Conservation (phyloP, 306 rosid species). For the Styphnolobium japonicum region DNA sequence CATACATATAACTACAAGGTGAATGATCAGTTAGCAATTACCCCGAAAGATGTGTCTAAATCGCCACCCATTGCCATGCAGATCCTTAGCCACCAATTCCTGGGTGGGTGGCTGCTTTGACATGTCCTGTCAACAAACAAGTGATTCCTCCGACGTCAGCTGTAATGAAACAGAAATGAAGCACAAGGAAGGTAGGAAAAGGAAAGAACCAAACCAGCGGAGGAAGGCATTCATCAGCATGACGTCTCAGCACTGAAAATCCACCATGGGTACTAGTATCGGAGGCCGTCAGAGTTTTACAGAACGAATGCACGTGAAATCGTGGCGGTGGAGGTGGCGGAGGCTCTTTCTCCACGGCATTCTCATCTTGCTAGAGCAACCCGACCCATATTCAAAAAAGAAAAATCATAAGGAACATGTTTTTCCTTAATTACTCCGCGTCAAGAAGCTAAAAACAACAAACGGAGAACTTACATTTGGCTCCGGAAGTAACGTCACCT, state of each 20-base stretch:
- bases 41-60: constrained; percentile 89
- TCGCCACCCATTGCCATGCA: constrained; percentile 79
- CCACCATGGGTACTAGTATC: constrained; percentile 98
- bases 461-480: constrained; percentile 38
- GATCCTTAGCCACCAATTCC: constrained; percentile 82
- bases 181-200: not conserved
- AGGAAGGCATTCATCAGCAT: constrained; percentile 94
- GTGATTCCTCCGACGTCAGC: not conserved
- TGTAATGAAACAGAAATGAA: not conserved
- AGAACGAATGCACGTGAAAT: constrained; percentile 83
- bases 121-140: constrained; percentile 61
- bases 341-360: constrained; percentile 55
- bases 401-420: not conserved
- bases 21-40: constrained; percentile 13
- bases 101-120: constrained; percentile 92
- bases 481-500: constrained; percentile 71
- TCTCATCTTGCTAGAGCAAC: constrained; percentile 67
- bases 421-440: not conserved
- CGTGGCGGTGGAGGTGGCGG: constrained; percentile 56
- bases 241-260: constrained; percentile 84
- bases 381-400: not conserved
- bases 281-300: constrained; percentile 86
- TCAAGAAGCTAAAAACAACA: not conserved
- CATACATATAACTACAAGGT: not conserved
- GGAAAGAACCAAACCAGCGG: constrained; percentile 55